Conservation (phyloP, 306 rosid species). For the Trifolium subterraneum region DNA sequence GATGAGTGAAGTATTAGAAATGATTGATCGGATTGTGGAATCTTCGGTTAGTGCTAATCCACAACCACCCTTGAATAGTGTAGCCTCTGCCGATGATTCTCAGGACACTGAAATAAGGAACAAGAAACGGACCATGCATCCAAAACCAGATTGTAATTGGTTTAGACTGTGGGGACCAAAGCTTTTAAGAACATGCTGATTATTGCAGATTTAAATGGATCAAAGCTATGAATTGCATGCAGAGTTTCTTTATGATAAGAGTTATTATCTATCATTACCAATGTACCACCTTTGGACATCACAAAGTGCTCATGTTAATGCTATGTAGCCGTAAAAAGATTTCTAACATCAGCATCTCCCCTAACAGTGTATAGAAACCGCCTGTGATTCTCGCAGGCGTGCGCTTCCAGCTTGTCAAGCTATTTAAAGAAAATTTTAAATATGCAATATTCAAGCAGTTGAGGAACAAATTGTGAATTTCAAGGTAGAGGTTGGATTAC, state of each 20-base stretch:
- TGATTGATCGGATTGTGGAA: slow-evolving; percentile 66
- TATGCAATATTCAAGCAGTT: neutral
- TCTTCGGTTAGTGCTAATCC: slow-evolving; percentile 49
- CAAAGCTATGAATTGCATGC: slow-evolving; percentile 24
- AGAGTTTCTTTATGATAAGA: too few relatives aligned
- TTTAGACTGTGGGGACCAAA: slow-evolving; percentile 66
- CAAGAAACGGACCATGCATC: slow-evolving; percentile 53
- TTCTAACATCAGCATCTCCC: slow-evolving; percentile 31
- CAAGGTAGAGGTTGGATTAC: slow-evolving; percentile 15
- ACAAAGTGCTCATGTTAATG: slow-evolving; percentile 32
- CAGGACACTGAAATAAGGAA: slow-evolving; percentile 44
- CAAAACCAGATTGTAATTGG: slow-evolving; percentile 60
- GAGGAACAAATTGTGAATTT: slow-evolving; percentile 34
- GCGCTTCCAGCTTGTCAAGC: slow-evolving; percentile 20
- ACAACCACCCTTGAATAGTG: slow-evolving; percentile 53
- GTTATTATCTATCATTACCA: too few relatives aligned
- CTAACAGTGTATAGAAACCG: slow-evolving; percentile 31
- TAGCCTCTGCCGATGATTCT: slow-evolving; percentile 50
- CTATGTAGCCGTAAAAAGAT: neutral
- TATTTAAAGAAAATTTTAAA: neutral
- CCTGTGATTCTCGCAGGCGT: slow-evolving; percentile 5
- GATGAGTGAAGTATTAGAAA: slow-evolving; percentile 90
- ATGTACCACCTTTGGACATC: slow-evolving; percentile 22
- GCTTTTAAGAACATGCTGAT: slow-evolving; percentile 63
- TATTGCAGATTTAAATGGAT: slow-evolving; percentile 30